These are phyloP conservation scores for Eleusine indica DNA, from an alignment of 176 grass and related monocot genomes.

Conservation along the genomic window DNA sequence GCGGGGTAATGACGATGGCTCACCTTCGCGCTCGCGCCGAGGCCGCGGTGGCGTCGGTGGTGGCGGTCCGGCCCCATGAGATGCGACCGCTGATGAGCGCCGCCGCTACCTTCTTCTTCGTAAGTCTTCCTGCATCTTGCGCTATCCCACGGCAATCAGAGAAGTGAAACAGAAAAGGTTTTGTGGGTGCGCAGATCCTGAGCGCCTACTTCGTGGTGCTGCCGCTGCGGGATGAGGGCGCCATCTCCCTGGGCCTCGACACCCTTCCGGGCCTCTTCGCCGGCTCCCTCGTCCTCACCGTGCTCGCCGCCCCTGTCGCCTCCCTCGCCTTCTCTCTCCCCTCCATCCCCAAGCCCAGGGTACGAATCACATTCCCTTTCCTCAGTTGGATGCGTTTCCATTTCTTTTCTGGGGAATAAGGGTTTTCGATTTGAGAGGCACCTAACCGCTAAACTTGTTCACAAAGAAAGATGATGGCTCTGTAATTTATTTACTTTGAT, in stretches of 20 bases:
- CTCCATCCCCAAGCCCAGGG: conserved; percentile 72
- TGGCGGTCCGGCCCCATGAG: conserved; percentile 73
- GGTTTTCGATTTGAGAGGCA: neutral
- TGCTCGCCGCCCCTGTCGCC: conserved; percentile 80
- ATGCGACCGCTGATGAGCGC: conserved; percentile 61
- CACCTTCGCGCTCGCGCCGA: conserved; percentile 44
- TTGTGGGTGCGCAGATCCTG: conserved; percentile 50
- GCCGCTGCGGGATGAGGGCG: conserved; percentile 84
- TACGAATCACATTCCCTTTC: neutral
- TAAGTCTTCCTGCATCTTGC: conserved; percentile 32
- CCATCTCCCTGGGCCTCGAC: conserved; percentile 76
- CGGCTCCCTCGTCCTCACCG: conserved; percentile 80
- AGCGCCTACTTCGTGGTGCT: conserved; percentile 88
- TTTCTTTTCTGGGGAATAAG: too few species aligned
- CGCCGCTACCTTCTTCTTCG: conserved; percentile 89
- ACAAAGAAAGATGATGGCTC: too few species aligned
- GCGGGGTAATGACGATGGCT: neutral
- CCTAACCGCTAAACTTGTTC: neutral
- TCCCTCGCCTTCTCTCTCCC: conserved; percentile 86
- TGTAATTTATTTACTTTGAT: neutral
- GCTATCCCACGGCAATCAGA: neutral
- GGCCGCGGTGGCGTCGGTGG: conserved; percentile 57
- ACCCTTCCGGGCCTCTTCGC: conserved; percentile 76
- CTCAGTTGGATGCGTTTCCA: neutral
- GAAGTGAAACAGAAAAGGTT: neutral